Percentiles rank a stretch among this genome's conserved stretches.
Conservation (phyloP, 176 grass and related monocot species). For the Juncus inflexus region DNA sequence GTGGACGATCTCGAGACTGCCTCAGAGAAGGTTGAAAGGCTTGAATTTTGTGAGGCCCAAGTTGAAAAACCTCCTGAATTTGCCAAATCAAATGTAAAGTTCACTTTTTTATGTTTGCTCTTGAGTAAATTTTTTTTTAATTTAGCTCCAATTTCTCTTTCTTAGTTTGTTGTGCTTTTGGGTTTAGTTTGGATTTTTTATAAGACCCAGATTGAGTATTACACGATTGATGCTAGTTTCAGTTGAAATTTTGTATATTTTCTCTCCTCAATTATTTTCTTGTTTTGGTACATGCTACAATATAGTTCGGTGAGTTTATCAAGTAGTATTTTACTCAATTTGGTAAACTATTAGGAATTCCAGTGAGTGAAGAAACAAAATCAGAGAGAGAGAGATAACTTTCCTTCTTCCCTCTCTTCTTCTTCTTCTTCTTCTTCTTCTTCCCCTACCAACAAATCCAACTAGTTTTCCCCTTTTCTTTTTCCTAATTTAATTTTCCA, state of each 20-base stretch:
- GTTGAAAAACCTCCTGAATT: conserved; percentile 38
- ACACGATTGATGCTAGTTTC: neutral
- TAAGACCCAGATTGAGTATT: neutral
- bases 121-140: neutral
- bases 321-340: too few species aligned
- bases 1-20: conserved; percentile 61
- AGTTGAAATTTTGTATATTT: too few species aligned
- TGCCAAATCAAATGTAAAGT: conserved; percentile 39
- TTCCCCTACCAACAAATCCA: neutral
- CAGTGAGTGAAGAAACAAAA: too few species aligned
- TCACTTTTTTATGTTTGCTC: neutral
- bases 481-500: conserved; percentile 3
- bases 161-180: neutral
- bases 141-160: conserved; percentile 4
- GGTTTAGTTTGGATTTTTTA: neutral
- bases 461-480: conserved; percentile 1
- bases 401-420: conserved; percentile 4
- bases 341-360: too few species aligned
- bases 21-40: conserved; percentile 31
- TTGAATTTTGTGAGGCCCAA: conserved; percentile 36
- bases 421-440: conserved; percentile 3
- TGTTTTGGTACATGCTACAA: neutral
- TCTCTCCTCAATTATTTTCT: conserved; percentile 4
- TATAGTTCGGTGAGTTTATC: too few species aligned
- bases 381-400: neutral